These are phyloP conservation scores for Nicotiana benthamiana DNA, from an alignment of 257 asterid genomes.

Conservation along the genomic window DNA sequence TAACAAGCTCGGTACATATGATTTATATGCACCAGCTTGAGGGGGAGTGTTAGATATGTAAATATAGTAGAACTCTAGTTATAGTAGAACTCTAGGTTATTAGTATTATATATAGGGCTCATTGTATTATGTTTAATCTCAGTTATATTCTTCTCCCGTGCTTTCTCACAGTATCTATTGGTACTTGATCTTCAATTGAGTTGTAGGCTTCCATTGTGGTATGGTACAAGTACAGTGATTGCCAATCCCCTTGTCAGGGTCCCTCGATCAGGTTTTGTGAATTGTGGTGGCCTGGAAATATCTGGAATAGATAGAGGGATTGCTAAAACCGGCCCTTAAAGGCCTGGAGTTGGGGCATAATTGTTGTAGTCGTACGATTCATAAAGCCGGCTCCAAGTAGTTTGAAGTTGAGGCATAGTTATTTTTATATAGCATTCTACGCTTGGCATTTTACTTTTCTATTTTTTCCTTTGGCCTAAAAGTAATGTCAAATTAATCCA, in stretches of 20 bases:
- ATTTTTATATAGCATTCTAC: not conserved
- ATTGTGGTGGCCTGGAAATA: not conserved
- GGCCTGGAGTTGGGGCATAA: no score
- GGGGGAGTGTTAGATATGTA: no score
- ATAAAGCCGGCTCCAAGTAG: not conserved
- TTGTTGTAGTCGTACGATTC: no score
- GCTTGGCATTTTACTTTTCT: not conserved
- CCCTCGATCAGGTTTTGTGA: not conserved
- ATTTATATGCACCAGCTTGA: no score
- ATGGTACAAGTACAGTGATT: not conserved
- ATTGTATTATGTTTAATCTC: no score
- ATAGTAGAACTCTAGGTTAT: no score
- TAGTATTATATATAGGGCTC: no score
- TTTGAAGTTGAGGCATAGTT: not conserved
- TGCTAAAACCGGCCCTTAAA: not conserved
- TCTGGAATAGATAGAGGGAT: not conserved
- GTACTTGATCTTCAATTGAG: not conserved
- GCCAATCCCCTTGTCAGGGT: not conserved
- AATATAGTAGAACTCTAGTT: no score
- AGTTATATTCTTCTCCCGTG: no score
- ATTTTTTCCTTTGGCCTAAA: not conserved
- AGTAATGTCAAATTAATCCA: not conserved
- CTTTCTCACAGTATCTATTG: not conserved
- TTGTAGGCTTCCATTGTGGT: not conserved
- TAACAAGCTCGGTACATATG: no score